These are phyloP conservation scores for Vicia faba DNA, from an alignment of 306 rosid species.

Conservation along the genomic window DNA sequence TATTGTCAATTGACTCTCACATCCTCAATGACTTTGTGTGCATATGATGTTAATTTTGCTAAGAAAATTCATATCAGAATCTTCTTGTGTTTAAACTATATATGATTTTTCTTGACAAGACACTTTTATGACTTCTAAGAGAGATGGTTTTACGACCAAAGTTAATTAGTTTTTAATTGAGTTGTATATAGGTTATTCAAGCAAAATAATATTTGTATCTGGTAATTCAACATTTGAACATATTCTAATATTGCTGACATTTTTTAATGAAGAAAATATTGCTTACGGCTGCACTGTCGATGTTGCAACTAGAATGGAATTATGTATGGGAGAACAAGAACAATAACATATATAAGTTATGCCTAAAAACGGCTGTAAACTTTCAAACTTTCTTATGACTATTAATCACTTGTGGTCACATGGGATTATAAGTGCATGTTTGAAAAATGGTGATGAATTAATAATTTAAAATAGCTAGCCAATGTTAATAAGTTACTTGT, in stretches of 20 bases:
- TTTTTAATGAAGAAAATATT: not conserved
- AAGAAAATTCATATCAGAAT: constrained; percentile 27
- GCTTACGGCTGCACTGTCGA: not conserved
- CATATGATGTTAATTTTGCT: not conserved
- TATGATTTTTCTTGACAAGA: constrained; percentile 15
- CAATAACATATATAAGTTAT: too few relatives aligned
- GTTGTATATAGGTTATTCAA: not conserved
- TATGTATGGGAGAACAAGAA: too few relatives aligned
- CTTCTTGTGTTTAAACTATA: constrained; percentile 39
- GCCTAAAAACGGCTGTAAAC: too few relatives aligned
- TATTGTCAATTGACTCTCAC: not conserved
- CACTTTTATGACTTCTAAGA: not conserved
- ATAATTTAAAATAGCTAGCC: too few relatives aligned
- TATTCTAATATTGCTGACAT: not conserved
- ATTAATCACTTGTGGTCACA: too few relatives aligned
- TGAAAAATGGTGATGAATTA: too few relatives aligned
- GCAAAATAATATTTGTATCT: not conserved
- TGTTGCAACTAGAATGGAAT: too few relatives aligned
- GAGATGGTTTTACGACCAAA: not conserved
- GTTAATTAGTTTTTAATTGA: not conserved
- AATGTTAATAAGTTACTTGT: too few relatives aligned
- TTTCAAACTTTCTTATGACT: too few relatives aligned
- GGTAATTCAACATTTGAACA: not conserved
- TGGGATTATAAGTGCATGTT: too few relatives aligned
- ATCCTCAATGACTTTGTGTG: not conserved